Evolutionary conservation across 768 basidiomycete genomes (phyloP).

Genomic region (Macrolepiota albuminosa): DNA sequence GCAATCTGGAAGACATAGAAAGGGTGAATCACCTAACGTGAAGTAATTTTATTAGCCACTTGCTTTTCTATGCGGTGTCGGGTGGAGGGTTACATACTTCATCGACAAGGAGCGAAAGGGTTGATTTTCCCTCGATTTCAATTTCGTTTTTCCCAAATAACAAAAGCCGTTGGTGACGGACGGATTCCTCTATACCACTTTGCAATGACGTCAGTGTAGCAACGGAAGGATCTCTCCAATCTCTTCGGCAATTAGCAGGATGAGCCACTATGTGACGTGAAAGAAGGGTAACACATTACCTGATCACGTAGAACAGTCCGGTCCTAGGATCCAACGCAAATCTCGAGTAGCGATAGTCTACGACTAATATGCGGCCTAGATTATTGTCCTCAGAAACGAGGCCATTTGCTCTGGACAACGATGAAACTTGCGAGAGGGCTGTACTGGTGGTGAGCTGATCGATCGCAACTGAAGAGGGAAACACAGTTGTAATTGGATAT

Average conservation of each 20-base stretch:
- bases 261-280: not conserved
- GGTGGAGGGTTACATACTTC: constrained; percentile 52
- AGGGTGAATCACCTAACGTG: constrained; percentile 77
- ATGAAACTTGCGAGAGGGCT: constrained; percentile 10
- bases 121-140: constrained; percentile 86
- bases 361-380: constrained; percentile 53
- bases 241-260: constrained; percentile 40
- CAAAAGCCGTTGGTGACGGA: constrained; percentile 58
- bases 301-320: constrained; percentile 77
- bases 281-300: constrained; percentile 40
- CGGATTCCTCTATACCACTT: constrained; percentile 50
- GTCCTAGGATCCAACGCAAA: constrained; percentile 83
- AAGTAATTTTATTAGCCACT: not conserved
- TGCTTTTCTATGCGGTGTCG: not conserved
- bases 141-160: constrained; percentile 86
- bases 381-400: constrained; percentile 27
- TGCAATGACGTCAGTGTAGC: constrained; percentile 56
- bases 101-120: constrained; percentile 73
- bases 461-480: constrained; percentile 38
- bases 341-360: constrained; percentile 91
- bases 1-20: constrained; percentile 99
- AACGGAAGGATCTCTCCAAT: constrained; percentile 88
- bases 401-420: constrained; percentile 25
- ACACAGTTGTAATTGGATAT: constrained; percentile 76
- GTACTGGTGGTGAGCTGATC: constrained; percentile 23